Percentiles rank a stretch among this genome's conserved stretches.
Evolutionary conservation across 2,329 filamentous ascomycete genomes (phyloP).

Genomic region (Colletotrichum kahawae): DNA sequence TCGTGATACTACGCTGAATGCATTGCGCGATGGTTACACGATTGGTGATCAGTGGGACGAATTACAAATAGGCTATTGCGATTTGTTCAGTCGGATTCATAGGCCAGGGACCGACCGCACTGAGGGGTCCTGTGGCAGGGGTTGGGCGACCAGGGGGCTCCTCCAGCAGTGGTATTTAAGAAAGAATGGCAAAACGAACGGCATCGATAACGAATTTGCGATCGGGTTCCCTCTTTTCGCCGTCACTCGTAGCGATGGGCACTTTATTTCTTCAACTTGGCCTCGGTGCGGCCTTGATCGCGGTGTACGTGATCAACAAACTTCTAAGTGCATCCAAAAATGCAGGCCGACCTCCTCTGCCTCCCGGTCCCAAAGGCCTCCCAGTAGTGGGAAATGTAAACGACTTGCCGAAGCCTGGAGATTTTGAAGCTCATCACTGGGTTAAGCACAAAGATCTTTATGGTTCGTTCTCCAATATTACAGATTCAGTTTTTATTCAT

Average conservation of each 20-base stretch:
- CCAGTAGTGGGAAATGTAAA: slow-evolving; percentile 51
- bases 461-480: slow-evolving; percentile 7
- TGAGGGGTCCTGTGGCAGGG: not conserved
- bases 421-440: slow-evolving; percentile 38
- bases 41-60: not conserved
- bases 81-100: not conserved
- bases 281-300: not conserved
- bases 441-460: slow-evolving; percentile 37
- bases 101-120: not conserved
- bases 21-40: not conserved
- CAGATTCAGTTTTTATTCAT: not conserved
- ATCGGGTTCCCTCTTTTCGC: not conserved
- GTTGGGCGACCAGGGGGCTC: not conserved
- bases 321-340: not conserved
- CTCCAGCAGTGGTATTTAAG: not conserved
- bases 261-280: not conserved
- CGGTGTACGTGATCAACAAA: not conserved
- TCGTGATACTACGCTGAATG: not conserved
- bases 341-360: slow-evolving; percentile 7
- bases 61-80: not conserved
- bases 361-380: slow-evolving; percentile 34
- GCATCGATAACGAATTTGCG: not conserved
- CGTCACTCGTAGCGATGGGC: not conserved
- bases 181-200: not conserved
- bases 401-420: slow-evolving; percentile 44